A percentile compares a stretch with the other conserved stretches of the same genome.
These are phyloP conservation scores for Ophidiomyces ophidiicola DNA, from an alignment of 2,329 filamentous ascomycete genomes.

Conservation along the genomic window DNA sequence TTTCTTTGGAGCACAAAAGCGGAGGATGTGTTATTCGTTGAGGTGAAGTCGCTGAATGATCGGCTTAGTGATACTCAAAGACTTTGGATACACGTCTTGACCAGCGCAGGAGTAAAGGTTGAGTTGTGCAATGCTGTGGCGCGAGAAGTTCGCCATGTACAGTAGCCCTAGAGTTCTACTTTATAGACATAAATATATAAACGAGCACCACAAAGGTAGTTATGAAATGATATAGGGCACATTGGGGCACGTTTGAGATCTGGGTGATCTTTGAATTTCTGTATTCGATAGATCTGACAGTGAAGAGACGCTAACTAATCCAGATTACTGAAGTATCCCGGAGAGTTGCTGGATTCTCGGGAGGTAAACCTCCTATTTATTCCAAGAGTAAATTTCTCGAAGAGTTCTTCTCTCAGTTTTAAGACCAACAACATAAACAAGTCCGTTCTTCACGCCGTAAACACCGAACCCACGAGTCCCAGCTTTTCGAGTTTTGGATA, in stretches of 20 bases:
- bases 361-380: no score
- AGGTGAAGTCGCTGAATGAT: slow-evolving; percentile 80
- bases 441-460: slow-evolving; percentile 10
- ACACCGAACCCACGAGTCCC: slow-evolving; percentile 11
- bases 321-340: background rate
- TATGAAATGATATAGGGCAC: background rate
- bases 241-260: no score
- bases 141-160: slow-evolving; percentile 37
- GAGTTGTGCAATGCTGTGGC: slow-evolving; percentile 62
- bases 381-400: no score
- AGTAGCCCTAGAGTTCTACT: no score
- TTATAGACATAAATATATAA: background rate
- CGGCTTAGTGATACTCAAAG: slow-evolving; percentile 89
- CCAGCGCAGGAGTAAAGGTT: slow-evolving; percentile 70
- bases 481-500: slow-evolving; percentile 2
- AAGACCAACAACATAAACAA: background rate
- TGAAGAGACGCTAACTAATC: slow-evolving; percentile 3
- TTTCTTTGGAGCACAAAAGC: slow-evolving; percentile 63
- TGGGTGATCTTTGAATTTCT: background rate
- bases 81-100: slow-evolving; percentile 91
- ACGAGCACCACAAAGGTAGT: background rate
- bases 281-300: slow-evolving; percentile 2
- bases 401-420: no score
- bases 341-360: no score
- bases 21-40: slow-evolving; percentile 60